Evolutionary conservation across 202 grass and related monocot genomes (phyloP).

Genomic region (Alloteropsis angusta): DNA sequence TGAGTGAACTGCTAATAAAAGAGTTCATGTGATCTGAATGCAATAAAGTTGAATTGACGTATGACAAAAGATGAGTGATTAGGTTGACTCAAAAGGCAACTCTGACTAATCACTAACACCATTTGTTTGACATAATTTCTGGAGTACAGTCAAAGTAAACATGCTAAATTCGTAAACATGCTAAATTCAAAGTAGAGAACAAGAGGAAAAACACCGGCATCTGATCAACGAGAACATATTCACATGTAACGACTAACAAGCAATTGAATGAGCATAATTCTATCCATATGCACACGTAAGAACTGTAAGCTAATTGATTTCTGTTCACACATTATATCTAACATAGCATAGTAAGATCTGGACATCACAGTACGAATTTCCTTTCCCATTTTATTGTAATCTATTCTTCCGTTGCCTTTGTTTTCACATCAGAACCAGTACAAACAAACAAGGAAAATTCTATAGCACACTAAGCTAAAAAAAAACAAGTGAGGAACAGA

Average conservation of each 20-base stretch:
- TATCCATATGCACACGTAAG: neutral
- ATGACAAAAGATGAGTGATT: no score
- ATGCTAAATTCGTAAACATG: no score
- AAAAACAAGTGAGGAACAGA: neutral
- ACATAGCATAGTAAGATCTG: neutral
- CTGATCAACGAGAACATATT: no score
- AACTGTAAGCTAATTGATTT: neutral
- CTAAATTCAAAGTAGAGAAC: no score
- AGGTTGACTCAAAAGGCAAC: no score
- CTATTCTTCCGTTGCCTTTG: neutral
- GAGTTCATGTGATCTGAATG: no score
- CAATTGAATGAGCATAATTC: neutral
- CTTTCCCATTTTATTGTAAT: neutral
- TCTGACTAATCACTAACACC: no score
- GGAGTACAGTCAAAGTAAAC: no score
- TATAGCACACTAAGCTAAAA: neutral
- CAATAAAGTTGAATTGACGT: no score
- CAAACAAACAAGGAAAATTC: conserved; percentile 20
- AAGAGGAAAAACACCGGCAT: no score
- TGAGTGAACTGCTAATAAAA: no score
- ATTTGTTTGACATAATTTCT: no score
- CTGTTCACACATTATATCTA: neutral
- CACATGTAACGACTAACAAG: neutral
- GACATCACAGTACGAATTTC: neutral
- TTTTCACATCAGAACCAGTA: conserved; percentile 34